These are phyloP conservation scores for Candida boleticola DNA, from an alignment of 805 yeast species.

Conservation along the genomic window DNA sequence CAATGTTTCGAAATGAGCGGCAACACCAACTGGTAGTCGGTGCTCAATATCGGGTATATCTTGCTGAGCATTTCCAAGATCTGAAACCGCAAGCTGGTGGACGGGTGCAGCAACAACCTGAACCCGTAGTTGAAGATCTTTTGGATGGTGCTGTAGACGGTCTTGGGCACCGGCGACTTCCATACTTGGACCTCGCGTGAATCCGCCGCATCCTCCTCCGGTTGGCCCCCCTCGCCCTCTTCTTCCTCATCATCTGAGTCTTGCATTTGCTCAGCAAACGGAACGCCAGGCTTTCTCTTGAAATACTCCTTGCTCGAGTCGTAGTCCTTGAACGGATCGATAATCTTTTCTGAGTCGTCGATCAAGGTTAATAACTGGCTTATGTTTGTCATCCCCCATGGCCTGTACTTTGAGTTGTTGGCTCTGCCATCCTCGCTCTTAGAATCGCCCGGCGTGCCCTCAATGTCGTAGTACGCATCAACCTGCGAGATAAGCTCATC, in stretches of 20 bases:
- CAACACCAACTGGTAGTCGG: slow-evolving; percentile 28
- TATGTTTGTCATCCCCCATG: slow-evolving; percentile 58
- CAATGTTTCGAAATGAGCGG: slow-evolving; percentile 35
- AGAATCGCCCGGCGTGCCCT: slow-evolving; percentile 6
- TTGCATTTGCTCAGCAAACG: slow-evolving; percentile 25
- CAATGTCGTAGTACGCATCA: slow-evolving; percentile 27
- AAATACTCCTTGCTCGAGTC: slow-evolving; percentile 40
- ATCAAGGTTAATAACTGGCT: slow-evolving; percentile 46
- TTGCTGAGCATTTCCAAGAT: slow-evolving; percentile 47
- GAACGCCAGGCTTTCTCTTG: slow-evolving; percentile 29
- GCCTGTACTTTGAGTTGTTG: slow-evolving; percentile 32
- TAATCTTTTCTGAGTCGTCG: slow-evolving; percentile 28
- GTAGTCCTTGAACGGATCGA: slow-evolving; percentile 27
- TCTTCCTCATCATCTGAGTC: slow-evolving; percentile 30
- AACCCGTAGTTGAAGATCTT: slow-evolving; percentile 70
- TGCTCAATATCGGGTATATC: slow-evolving; percentile 30
- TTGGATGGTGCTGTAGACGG: slow-evolving; percentile 56
- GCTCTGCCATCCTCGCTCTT: not conserved
- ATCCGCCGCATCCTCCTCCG: slow-evolving; percentile 10
- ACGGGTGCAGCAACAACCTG: slow-evolving; percentile 63
- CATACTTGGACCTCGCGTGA: slow-evolving; percentile 49
- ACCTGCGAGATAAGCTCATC: slow-evolving; percentile 55
- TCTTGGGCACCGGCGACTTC: slow-evolving; percentile 65
- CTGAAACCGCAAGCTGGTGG: slow-evolving; percentile 53
- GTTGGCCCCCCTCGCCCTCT: slow-evolving; percentile 13